Evolutionary conservation across 148 eudicot genomes (phyloP).

Genomic region (Cornus suecica): DNA sequence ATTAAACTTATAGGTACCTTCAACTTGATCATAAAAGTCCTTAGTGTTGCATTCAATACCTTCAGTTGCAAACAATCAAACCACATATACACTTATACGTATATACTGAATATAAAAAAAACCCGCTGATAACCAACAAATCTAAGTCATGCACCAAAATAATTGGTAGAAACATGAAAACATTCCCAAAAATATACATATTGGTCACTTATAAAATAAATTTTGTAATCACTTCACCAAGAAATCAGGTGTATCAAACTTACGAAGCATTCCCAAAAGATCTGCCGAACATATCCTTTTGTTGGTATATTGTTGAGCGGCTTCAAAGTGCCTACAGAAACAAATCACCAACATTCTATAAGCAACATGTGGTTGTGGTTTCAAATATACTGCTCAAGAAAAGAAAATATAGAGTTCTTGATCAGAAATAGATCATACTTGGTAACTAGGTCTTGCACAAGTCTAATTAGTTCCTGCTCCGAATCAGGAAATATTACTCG

Average conservation of each 20-base stretch:
- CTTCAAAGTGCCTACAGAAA: conserved; percentile 74
- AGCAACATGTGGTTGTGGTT: background rate
- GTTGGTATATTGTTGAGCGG: conserved; percentile 48
- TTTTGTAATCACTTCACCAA: too few relatives aligned
- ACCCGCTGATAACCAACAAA: background rate
- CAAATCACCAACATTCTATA: conserved; percentile 8
- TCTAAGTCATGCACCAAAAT: background rate
- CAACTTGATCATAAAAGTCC: background rate
- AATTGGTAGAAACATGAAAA: background rate
- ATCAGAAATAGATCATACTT: conserved; percentile 39
- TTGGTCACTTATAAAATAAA: background rate
- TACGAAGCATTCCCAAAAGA: conserved; percentile 62
- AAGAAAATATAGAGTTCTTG: conserved; percentile 1
- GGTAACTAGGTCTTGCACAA: conserved; percentile 58
- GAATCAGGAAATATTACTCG: conserved; percentile 88
- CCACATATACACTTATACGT: background rate
- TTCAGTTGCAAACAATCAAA: background rate
- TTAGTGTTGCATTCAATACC: background rate
- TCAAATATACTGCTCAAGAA: background rate
- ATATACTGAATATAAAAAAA: background rate
- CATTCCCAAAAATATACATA: background rate
- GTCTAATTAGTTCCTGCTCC: conserved; percentile 65
- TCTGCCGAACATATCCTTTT: conserved; percentile 44
- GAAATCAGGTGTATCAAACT: conserved; percentile 29
- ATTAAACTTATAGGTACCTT: background rate